These are phyloP conservation scores for Botrytis galanthina DNA, from an alignment of 2,329 filamentous ascomycete genomes.

Conservation along the genomic window DNA sequence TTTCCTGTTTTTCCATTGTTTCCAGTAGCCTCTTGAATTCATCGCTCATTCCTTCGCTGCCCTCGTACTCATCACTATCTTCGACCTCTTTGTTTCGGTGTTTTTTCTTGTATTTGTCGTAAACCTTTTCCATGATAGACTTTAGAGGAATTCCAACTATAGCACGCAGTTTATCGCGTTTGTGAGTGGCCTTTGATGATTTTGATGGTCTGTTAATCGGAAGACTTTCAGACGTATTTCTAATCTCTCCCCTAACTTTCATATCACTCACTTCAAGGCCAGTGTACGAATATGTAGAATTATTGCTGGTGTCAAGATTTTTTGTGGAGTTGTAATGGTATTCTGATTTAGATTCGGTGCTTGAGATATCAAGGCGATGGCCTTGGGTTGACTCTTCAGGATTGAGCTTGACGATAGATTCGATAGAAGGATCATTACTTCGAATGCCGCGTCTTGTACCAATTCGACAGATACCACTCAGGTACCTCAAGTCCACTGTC, in stretches of 20 bases:
- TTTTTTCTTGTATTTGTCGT: neutral
- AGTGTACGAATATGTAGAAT: neutral
- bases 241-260: neutral
- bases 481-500: neutral
- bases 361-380: neutral
- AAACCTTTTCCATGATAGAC: neutral
- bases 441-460: neutral
- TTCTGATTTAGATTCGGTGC: too few relatives aligned
- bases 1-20: neutral
- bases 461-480: neutral
- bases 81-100: neutral
- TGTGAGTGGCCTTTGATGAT: too few relatives aligned
- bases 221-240: fast-evolving
- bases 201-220: too few relatives aligned
- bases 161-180: neutral
- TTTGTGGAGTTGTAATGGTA: neutral
- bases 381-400: neutral
- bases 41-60: neutral
- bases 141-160: neutral
- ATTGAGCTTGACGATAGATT: neutral
- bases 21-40: neutral
- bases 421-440: too few relatives aligned
- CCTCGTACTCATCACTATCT: neutral
- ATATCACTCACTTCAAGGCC: too few relatives aligned
- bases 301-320: neutral